Percentiles rank a stretch among this genome's conserved stretches.
phyloP scores from a whole-genome alignment of 1,139 yeast genomes.

The Pichia sorboxylosa region DNA sequence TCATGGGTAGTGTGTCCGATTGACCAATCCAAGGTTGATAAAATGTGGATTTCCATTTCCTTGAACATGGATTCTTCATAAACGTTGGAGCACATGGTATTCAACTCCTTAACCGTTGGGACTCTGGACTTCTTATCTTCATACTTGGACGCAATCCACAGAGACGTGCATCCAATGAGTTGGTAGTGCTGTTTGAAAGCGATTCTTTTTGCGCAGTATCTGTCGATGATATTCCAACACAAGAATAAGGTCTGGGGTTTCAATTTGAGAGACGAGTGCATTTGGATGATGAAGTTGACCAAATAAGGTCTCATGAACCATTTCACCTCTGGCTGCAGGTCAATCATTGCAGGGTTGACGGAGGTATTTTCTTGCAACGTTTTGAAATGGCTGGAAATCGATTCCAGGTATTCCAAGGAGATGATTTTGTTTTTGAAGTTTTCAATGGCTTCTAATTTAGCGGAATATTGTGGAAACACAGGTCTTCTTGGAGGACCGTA shows the following conservation, averaged over 20 bases:
- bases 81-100: slow-evolving; percentile 70
- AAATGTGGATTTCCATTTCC: slow-evolving; percentile 89
- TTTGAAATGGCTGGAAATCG: slow-evolving; percentile 24
- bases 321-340: slow-evolving; percentile 80
- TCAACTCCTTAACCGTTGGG: slow-evolving; percentile 69
- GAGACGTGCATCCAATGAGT: slow-evolving; percentile 81
- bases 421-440: slow-evolving; percentile 33
- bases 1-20: slow-evolving; percentile 45
- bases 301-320: slow-evolving; percentile 91
- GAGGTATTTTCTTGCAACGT: slow-evolving; percentile 16
- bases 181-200: slow-evolving; percentile 91
- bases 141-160: slow-evolving; percentile 92
- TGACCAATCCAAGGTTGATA: slow-evolving; percentile 77
- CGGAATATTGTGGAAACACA: slow-evolving; percentile 30
- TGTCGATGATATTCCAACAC: slow-evolving; percentile 73
- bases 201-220: slow-evolving; percentile 82
- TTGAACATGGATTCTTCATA: slow-evolving; percentile 84
- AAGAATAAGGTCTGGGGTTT: slow-evolving; percentile 72
- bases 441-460: slow-evolving; percentile 37
- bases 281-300: slow-evolving; percentile 70
- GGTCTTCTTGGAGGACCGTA: slow-evolving; percentile 36
- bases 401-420: slow-evolving; percentile 29
- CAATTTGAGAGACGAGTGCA: slow-evolving; percentile 66
- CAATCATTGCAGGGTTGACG: slow-evolving; percentile 61
- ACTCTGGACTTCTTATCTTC: slow-evolving; percentile 79